These are phyloP conservation scores for Cichorium intybus DNA, from an alignment of 140 eudicot species.

Conservation along the genomic window DNA sequence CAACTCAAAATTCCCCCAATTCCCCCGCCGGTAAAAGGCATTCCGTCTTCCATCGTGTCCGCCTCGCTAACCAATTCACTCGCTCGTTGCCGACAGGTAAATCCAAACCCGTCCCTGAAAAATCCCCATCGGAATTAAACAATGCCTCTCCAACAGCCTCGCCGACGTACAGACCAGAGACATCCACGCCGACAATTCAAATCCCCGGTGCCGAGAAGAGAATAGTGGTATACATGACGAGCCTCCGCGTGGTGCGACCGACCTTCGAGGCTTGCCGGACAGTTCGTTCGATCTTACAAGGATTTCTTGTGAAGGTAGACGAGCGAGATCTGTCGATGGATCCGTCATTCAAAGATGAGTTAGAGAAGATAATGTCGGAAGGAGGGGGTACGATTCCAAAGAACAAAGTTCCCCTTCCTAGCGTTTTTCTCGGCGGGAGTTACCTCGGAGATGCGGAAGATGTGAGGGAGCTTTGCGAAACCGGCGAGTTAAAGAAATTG, in stretches of 20 bases:
- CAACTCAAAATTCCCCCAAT: background rate
- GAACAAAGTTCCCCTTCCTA: slow-evolving; percentile 33
- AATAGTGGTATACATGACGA: slow-evolving; percentile 55
- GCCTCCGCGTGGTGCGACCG: slow-evolving; percentile 52
- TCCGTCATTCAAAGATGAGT: slow-evolving; percentile 37
- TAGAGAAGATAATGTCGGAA: slow-evolving; percentile 38
- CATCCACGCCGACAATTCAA: background rate
- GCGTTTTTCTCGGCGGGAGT: slow-evolving; percentile 62
- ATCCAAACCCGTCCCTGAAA: background rate
- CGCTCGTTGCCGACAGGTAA: background rate
- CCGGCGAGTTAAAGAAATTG: slow-evolving; percentile 59
- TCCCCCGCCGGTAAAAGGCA: background rate
- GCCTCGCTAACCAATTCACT: slow-evolving; percentile 8
- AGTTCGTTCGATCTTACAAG: slow-evolving; percentile 47
- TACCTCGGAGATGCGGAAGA: slow-evolving; percentile 70
- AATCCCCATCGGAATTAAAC: background rate
- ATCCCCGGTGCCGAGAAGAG: slow-evolving; percentile 17
- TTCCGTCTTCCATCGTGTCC: slow-evolving; percentile 12
- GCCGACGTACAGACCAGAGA: background rate
- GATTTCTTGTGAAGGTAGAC: slow-evolving; percentile 47
- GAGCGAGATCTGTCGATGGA: slow-evolving; percentile 71
- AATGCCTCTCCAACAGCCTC: background rate
- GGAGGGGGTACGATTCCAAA: slow-evolving; percentile 6
- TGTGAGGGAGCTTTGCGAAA: slow-evolving; percentile 45
- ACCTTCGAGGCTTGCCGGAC: slow-evolving; percentile 58